Conservation (phyloP, 768 basidiomycete species). For the Boletus tylopilopsis region DNA sequence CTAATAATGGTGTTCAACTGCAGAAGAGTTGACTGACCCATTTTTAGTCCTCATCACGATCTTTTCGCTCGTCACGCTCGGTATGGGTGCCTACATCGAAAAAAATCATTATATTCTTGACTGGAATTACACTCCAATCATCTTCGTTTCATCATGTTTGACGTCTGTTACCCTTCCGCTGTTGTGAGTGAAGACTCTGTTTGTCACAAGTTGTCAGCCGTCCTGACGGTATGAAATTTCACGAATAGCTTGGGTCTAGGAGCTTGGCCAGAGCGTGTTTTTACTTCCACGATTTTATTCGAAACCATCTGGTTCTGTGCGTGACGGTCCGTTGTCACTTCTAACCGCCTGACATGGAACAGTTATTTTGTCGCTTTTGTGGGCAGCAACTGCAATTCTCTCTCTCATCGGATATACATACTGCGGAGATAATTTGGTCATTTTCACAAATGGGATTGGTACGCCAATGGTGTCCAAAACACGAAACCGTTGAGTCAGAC, state of each 20-base stretch:
- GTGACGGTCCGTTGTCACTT: background rate
- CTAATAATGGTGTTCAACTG: background rate
- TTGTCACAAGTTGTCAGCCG: background rate
- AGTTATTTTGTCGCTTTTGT: conserved; percentile 24
- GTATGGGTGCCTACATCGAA: conserved; percentile 20
- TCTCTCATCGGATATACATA: no score
- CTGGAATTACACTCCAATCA: conserved; percentile 16
- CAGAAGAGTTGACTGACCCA: background rate
- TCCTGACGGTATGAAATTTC: no score
- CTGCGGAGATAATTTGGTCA: no score
- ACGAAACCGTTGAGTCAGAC: background rate
- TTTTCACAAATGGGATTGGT: no score
- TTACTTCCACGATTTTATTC: conserved; percentile 24
- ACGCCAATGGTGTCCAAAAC: background rate
- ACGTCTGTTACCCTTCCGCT: conserved; percentile 21
- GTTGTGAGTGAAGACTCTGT: conserved; percentile 17
- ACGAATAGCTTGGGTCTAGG: conserved; percentile 15
- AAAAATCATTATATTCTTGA: conserved; percentile 1
- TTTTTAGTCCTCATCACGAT: conserved; percentile 13
- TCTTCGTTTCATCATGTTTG: conserved; percentile 10
- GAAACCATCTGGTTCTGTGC: conserved; percentile 27
- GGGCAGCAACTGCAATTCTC: conserved; percentile 20
- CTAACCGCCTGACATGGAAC: background rate
- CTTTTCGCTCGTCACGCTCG: conserved; percentile 18
- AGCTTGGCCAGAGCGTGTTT: conserved; percentile 1